Base-by-base conservation (phyloP, 208 protist genomes). In the Trypanosoma avium region DNA sequence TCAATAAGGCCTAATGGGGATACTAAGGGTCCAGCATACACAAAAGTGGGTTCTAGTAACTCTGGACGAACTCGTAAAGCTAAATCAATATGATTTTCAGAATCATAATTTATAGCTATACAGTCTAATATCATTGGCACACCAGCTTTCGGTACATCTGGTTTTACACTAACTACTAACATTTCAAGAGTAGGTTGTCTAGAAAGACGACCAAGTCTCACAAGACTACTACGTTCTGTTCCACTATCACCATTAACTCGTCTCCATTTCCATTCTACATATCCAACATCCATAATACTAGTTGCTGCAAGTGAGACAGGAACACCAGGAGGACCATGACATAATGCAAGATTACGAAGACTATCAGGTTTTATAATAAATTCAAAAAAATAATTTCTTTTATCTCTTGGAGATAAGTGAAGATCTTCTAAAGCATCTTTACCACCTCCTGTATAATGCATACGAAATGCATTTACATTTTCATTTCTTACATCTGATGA, bases 31-130 rank as follows among this genome's bases (percentile, higher is more conserved):
- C 84, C 87, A n/a, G 77, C 67, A 77, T 93, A 90, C 17, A 75
- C 27, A 46, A 90, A 65, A 70, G 78, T 59, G 40, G 83, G 79
- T 7, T 71, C 79, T 40, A 93, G 65, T 21, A 59, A 40, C 62
- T 90, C 87, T 50, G 82, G 75, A n/a, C 82, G 73, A 15, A 91
- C 70, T 48, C 88, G 86, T 27, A 91, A 56, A 10, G 74, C 70
- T 22, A 89, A 52, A 49, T 87, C 77, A 52, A 75, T 61, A 59
- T 53, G 57, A 35, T 61, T 42, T 38, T 69, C 26, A 13, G 58
- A 13, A 43, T 49, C 55, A 35, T 84, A 69, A 57, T 79, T 78
- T 19, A 76, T 9, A 7, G 76, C 50, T 5, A 61, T 52, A 40
- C 84, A 78, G 35, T 70, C 61, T 9, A 79, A 19, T 29, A 63